Base-by-base conservation (phyloP, 2,329 filamentous ascomycete genomes). In the Penicillium expansum region DNA sequence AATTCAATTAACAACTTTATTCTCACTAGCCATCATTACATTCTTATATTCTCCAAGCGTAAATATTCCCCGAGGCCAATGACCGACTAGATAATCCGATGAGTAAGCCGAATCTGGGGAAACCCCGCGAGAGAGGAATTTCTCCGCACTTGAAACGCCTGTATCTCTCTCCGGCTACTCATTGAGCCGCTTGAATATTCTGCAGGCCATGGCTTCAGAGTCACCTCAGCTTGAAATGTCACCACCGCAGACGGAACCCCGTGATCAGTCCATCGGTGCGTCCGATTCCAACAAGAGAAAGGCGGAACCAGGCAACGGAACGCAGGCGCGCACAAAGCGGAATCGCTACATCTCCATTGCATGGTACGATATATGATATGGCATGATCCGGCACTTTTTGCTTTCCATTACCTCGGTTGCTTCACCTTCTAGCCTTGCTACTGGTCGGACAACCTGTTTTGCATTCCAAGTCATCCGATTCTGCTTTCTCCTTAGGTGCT, bases 311-410 rank as follows among this genome's bases (percentile, higher is more conserved):
- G 60, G 64, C 63, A 75, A 72, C 73, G 75, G 75, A 73, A 76
- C 76, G 16, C 80, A 81, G 55, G 79, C 79, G 63, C 79, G 84
- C 63, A 79, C 84, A 63, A 86, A 87, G 77, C 80, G 85, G 70
- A 87, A 86, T 75, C 81, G 85, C 63, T 87, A 87, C 71, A 86
- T 87, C 63, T 86, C 84, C 29, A 86, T 87, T 63, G 85, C 85
- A 50, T 87, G 85, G 83, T 85, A 77, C 69, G 78, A 70, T 57
- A 57, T 63, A 77, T 69, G 78, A 70, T 57, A 57, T 63, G 56
- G 55, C 48, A 54, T 61, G 58, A 62, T 50, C 58, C 60, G 52
- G 47, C 44, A 44, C 41, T 53, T 18, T 44, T 22, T 18, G 2
- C 16, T 43, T 56, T 43, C 60, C 56, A 22, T 37, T 44, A 20